Conservation (phyloP, 2,329 filamentous ascomycete species). For the Exophiala aquamarina region DNA sequence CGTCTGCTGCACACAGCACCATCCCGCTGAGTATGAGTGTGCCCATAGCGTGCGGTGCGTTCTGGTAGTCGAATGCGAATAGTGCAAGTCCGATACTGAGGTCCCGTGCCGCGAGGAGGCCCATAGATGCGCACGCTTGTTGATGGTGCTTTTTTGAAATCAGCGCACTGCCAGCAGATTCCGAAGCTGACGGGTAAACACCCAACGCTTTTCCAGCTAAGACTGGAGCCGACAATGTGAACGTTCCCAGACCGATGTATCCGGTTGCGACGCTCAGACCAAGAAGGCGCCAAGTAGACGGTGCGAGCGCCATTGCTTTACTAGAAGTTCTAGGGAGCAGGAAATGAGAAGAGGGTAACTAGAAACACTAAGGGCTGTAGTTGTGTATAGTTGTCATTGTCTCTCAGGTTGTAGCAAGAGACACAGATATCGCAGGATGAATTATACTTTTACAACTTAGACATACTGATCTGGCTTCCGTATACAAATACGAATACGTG, state of each 20-base stretch:
- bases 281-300: constrained; percentile 21
- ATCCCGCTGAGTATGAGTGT: constrained; percentile 19
- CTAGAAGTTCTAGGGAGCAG: too few species aligned
- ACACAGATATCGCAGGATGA: too few species aligned
- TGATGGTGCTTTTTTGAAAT: constrained; percentile 5
- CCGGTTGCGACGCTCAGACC: constrained; percentile 14
- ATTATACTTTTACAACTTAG: too few species aligned
- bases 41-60: constrained; percentile 23
- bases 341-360: too few species aligned
- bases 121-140: constrained; percentile 14
- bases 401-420: too few species aligned
- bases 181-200: constrained; percentile 12
- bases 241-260: constrained; percentile 22
- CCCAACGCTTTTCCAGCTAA: constrained; percentile 13
- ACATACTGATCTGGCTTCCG: too few species aligned
- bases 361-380: too few species aligned
- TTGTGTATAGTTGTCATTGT: too few species aligned
- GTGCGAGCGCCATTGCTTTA: constrained; percentile 15
- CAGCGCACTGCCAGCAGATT: too few species aligned
- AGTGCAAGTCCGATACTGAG: constrained; percentile 29
- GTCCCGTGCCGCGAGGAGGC: constrained; percentile 20
- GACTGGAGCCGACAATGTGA: constrained; percentile 6
- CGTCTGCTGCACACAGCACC: constrained; percentile 18
- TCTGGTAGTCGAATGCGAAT: constrained; percentile 47
- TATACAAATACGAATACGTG: too few species aligned